Base-by-base conservation (phyloP, 148 eudicot species). In the Chenopodium suecicum region DNA sequence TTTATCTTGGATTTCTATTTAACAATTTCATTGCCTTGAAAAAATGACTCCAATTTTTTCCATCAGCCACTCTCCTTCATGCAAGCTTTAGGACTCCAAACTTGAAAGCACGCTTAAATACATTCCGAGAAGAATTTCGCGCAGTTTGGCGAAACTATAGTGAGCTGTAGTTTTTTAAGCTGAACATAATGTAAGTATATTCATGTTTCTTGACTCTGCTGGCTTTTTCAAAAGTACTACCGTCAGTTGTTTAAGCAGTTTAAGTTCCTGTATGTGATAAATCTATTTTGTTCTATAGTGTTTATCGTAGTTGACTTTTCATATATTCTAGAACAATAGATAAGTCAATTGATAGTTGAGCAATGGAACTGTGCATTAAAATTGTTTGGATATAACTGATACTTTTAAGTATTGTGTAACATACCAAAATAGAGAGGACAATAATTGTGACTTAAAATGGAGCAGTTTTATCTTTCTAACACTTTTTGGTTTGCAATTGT, bases 141-240 rank as follows among this genome's bases (percentile, higher is more conserved):
- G 97, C 98, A 79, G 98, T 95, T 83, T 95, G 98, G 98, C 92
- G 98, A 80, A 95, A 93, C 85, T 95, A 93, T 78, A 95, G 98
- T 68, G 98, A 95, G 46, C 85, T 95, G 83, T 93, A 93, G 92
- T 80, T 63, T 58, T 70, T 27, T 29, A 44, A 70, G 83, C 72
- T 82, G 58, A 74, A 65, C 71, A 84, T 78, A 75, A 84, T 79
- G 91, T 87, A 81, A 83, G 93, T 86, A 31, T 44, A 46, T 68
- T 75, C 73, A 69, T 23, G 54, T 74, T 34, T 29, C n/a, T 41
- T 37, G 74, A 71, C 12, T 19, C 52, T 13, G 7, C 22, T 37
- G 20, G 16, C 8, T 52, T 54, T 56, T n/a, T 20, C 44, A 37
- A 37, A 37, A 37, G 44, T 37, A 37, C 44, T 37, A 37, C 44